A percentile compares a stretch with the other conserved stretches of the same genome.
phyloP scores from a whole-genome alignment of 2,329 filamentous ascomycete genomes.

The Coniochaeta sp. region DNA sequence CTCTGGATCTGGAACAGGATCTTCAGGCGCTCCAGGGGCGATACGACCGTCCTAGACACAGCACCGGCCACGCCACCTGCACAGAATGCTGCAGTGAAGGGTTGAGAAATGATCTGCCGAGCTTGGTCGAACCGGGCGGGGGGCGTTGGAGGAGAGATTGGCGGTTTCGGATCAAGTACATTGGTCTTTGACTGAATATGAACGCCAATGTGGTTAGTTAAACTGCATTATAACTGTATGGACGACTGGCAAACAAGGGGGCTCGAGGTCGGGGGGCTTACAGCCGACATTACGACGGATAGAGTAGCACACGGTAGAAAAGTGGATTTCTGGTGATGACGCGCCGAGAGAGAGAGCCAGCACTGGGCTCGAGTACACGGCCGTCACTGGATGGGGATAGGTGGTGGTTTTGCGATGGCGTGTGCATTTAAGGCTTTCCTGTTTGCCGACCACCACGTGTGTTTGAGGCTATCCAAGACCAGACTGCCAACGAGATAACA shows the following conservation, averaged over 20 bases:
- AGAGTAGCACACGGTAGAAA: neutral
- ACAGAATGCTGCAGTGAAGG: conserved; percentile 84
- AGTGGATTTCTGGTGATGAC: neutral
- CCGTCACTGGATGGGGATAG: neutral
- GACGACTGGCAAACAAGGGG: neutral
- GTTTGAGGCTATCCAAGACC: neutral
- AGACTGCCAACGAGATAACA: neutral
- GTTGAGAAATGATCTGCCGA: conserved; percentile 60
- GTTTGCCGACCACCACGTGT: neutral
- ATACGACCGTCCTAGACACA: conserved; percentile 96
- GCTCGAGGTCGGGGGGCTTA: conserved; percentile 8
- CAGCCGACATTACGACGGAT: conserved; percentile 26
- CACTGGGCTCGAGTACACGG: neutral
- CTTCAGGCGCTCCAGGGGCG: conserved; percentile 89
- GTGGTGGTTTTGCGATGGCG: neutral
- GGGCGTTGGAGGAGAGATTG: conserved; percentile 11
- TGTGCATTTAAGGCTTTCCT: neutral
- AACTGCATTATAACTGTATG: neutral
- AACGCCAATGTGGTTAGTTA: neutral
- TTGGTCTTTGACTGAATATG: conserved; percentile 2
- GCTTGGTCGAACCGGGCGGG: conserved; percentile 25
- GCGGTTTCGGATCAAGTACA: neutral
- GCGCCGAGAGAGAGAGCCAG: neutral
- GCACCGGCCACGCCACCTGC: conserved; percentile 91
- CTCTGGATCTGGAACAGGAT: conserved; percentile 97